Conservation (phyloP, 139 green algal genomes). For the Picocystis salinarum region DNA sequence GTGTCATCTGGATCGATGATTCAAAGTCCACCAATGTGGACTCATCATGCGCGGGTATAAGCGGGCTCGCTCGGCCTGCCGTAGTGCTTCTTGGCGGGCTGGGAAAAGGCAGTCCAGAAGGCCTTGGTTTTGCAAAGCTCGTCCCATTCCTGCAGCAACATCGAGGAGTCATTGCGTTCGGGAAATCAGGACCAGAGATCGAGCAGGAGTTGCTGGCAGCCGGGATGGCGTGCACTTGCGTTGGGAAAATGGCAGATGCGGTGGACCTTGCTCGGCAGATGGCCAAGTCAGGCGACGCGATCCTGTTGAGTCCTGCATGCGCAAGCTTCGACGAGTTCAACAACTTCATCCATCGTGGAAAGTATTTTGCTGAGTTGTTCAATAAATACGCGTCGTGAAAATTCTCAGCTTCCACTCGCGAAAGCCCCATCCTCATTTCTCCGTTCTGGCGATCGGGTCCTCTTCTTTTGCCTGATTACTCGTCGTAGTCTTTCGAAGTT, state of each 20-base stretch:
- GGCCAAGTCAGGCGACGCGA: conserved; percentile 5
- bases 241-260: not conserved
- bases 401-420: too few relatives aligned
- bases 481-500: too few relatives aligned
- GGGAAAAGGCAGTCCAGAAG: conserved; percentile 8
- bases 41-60: conserved; percentile 12
- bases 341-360: conserved; percentile 22
- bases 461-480: too few relatives aligned
- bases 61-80: conserved; percentile 2
- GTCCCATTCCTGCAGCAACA: not conserved
- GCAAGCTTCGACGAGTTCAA: conserved; percentile 31
- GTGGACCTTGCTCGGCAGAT: not conserved
- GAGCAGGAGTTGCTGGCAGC: conserved; percentile 6
- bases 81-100: conserved; percentile 20
- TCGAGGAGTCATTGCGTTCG: conserved; percentile 4
- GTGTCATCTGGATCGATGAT: conserved; percentile 22
- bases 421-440: too few relatives aligned
- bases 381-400: too few relatives aligned
- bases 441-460: too few relatives aligned
- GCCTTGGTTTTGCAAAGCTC: not conserved
- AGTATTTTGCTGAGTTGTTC: conserved; percentile 10
- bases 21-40: conserved; percentile 33
- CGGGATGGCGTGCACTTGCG: not conserved
- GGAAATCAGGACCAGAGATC: conserved; percentile 5
- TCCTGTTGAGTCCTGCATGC: conserved; percentile 26